Evolutionary conservation across 176 grass and related monocot species (phyloP).

Genomic region (Aechmea fasciata): DNA sequence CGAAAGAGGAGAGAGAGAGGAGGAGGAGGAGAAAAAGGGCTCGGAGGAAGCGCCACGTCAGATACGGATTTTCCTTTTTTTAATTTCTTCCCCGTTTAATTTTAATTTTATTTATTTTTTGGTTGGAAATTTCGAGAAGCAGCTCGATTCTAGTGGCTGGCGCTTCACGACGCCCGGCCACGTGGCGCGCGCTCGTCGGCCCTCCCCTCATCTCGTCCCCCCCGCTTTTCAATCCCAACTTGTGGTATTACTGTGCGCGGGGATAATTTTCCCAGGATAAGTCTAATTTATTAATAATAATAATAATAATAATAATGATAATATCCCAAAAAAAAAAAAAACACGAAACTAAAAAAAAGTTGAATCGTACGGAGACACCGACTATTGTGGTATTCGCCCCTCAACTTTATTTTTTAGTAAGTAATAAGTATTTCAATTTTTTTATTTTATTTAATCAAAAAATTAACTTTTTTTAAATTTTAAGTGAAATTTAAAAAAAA

Average conservation of each 20-base stretch:
- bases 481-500: no score
- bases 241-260: neutral
- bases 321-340: no score
- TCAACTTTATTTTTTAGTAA: no score
- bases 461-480: no score
- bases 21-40: slow-evolving; percentile 37
- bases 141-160: slow-evolving; percentile 53
- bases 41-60: slow-evolving; percentile 39
- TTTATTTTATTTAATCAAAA: no score
- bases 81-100: slow-evolving; percentile 2
- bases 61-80: slow-evolving; percentile 27
- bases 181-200: slow-evolving; percentile 6
- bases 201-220: neutral
- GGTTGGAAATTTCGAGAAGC: neutral
- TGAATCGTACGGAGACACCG: no score
- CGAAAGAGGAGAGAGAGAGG: neutral
- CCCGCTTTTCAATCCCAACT: neutral
- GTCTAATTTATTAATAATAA: neutral
- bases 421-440: no score
- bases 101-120: slow-evolving; percentile 1
- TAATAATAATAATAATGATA: no score
- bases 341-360: no score
- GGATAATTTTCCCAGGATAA: neutral
- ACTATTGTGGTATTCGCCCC: no score
- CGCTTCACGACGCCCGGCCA: neutral